A percentile compares a stretch with the other conserved stretches of the same genome.
These are phyloP conservation scores for Vitrella brassicaformis DNA, from an alignment of 73 alveolate species.

Conservation along the genomic window DNA sequence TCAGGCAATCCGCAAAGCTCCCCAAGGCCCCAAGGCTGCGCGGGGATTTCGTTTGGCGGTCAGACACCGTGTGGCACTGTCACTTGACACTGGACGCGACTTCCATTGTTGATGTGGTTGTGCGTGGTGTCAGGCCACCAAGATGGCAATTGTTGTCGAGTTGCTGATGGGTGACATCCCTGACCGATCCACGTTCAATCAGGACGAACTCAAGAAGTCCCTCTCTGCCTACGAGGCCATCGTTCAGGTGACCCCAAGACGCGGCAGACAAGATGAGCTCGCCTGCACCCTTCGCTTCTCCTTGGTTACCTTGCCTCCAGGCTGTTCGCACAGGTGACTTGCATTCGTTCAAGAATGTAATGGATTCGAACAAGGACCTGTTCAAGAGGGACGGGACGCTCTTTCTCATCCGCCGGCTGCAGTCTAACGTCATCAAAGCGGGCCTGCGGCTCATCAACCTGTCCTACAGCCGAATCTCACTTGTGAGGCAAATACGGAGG, in stretches of 20 bases:
- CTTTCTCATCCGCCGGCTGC: constrained; percentile 56
- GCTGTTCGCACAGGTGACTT: constrained; percentile 66
- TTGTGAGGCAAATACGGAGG: no score
- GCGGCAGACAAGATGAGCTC: not conserved
- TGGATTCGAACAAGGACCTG: constrained; percentile 33
- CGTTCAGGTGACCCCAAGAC: constrained; percentile 8
- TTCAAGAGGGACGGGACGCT: constrained; percentile 56
- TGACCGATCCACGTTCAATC: constrained; percentile 54
- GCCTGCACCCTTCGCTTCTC: no score
- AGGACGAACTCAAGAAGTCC: constrained; percentile 46
- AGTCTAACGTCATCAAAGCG: constrained; percentile 67
- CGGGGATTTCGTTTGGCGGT: no score
- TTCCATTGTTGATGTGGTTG: no score
- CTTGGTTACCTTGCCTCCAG: not conserved
- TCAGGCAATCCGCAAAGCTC: no score
- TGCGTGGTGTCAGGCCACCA: constrained; percentile 35
- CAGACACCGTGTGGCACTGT: no score
- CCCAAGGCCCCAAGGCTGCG: no score
- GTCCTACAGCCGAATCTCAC: constrained; percentile 61
- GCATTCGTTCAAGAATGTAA: constrained; percentile 53
- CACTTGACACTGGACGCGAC: no score
- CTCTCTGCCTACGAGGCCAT: constrained; percentile 56
- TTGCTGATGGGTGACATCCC: constrained; percentile 83
- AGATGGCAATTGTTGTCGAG: constrained; percentile 60
- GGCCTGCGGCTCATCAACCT: constrained; percentile 63